Evolutionary conservation across 257 asterid species (phyloP).

Genomic region (Nicotiana tomentosiformis): DNA sequence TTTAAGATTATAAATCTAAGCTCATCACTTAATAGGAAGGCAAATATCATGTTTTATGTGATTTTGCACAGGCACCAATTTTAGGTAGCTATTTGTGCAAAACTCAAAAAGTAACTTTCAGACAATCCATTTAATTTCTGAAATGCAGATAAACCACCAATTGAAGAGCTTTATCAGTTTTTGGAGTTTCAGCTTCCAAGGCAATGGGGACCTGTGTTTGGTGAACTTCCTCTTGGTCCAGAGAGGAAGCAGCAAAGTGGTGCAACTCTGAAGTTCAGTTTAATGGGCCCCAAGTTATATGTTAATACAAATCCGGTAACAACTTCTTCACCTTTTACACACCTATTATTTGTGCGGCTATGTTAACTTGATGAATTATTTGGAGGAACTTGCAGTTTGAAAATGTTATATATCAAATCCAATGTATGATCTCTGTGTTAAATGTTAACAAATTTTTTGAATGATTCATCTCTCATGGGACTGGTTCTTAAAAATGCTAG

Average conservation of each 20-base stretch:
- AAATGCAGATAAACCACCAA: slow-evolving; percentile 84
- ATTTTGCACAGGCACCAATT: too few species aligned
- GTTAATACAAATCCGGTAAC: slow-evolving; percentile 62
- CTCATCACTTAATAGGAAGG: neutral
- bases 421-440: neutral
- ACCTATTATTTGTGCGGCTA: too few species aligned
- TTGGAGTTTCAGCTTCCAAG: slow-evolving; percentile 93
- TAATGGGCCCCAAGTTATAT: slow-evolving; percentile 83
- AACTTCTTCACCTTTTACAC: neutral
- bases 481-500: too few species aligned
- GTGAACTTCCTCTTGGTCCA: slow-evolving; percentile 95
- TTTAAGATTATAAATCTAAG: too few species aligned
- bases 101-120: too few species aligned
- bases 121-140: too few species aligned
- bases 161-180: slow-evolving; percentile 93
- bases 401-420: too few species aligned
- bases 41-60: neutral
- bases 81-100: too few species aligned
- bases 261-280: slow-evolving; percentile 79
- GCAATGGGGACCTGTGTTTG: slow-evolving; percentile 95
- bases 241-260: slow-evolving; percentile 69
- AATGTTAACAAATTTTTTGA: too few species aligned
- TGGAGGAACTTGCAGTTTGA: too few species aligned
- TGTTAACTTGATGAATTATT: too few species aligned
- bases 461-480: too few species aligned